A percentile compares a stretch with the other conserved stretches of the same genome.
Evolutionary conservation across 331 rosid genomes (phyloP).

Genomic region (Rosa hybrid): DNA sequence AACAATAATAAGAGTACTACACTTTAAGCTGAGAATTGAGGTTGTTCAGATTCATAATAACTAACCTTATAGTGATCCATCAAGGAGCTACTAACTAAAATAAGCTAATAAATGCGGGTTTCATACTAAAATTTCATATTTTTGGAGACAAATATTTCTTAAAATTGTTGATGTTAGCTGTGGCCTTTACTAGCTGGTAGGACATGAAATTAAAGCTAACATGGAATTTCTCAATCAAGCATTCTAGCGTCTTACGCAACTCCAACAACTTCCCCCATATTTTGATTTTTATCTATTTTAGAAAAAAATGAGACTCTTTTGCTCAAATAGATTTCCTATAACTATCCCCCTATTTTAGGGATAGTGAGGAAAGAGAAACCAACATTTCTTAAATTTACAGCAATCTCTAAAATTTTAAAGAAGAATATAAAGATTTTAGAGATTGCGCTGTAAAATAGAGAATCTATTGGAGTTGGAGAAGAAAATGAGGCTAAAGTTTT

Average conservation of each 20-base stretch:
- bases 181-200: background rate
- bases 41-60: background rate
- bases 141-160: background rate
- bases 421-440: too few species aligned
- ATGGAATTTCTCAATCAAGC: background rate
- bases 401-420: too few species aligned
- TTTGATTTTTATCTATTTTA: too few species aligned
- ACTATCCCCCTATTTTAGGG: too few species aligned
- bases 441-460: too few species aligned
- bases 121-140: background rate
- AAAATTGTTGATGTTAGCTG: background rate
- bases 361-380: too few species aligned
- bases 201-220: background rate
- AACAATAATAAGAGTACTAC: background rate
- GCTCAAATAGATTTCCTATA: too few species aligned
- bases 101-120: background rate
- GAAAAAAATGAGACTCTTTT: too few species aligned
- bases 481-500: too few species aligned
- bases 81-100: background rate
- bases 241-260: background rate
- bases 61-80: background rate
- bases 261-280: too few species aligned
- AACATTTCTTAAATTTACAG: too few species aligned
- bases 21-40: background rate
- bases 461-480: too few species aligned